Conservation (phyloP, 768 basidiomycete genomes). For the Pleurotus platypus region DNA sequence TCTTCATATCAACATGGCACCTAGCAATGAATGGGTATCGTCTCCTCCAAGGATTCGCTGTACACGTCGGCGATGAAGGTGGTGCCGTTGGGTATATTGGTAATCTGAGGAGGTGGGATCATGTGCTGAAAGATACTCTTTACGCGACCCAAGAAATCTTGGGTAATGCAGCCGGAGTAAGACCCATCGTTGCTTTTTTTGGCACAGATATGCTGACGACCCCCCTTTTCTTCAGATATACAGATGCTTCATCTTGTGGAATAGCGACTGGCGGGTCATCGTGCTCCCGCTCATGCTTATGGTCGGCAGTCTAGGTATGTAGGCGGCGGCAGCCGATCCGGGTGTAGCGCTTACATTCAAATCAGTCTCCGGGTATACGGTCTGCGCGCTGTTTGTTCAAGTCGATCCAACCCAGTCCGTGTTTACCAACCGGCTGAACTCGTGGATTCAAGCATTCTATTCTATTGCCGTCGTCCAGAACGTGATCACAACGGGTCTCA, state of each 20-base stretch:
- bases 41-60: constrained; percentile 12
- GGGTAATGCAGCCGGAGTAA: constrained; percentile 13
- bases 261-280: constrained; percentile 9
- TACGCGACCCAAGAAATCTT: constrained; percentile 17
- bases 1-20: constrained; percentile 15
- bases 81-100: constrained; percentile 15
- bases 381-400: constrained; percentile 11
- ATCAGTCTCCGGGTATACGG: constrained; percentile 15
- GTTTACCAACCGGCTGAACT: constrained; percentile 12
- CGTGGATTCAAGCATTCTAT: constrained; percentile 17
- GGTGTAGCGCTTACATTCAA: not conserved
- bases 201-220: not conserved
- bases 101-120: constrained; percentile 14
- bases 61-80: constrained; percentile 5
- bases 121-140: constrained; percentile 15
- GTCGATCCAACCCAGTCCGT: constrained; percentile 10
- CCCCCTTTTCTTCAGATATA: constrained; percentile 12
- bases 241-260: constrained; percentile 19
- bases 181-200: not conserved
- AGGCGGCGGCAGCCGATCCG: not conserved
- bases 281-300: constrained; percentile 13
- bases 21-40: constrained; percentile 15
- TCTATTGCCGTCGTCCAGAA: constrained; percentile 16
- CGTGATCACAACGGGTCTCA: constrained; percentile 16
- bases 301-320: constrained; percentile 11